Evolutionary conservation across 495 filamentous ascomycete genomes (phyloP), one percentile per base, ranked within the genome.

Genomic region (Aspergillus campestris): DNA sequence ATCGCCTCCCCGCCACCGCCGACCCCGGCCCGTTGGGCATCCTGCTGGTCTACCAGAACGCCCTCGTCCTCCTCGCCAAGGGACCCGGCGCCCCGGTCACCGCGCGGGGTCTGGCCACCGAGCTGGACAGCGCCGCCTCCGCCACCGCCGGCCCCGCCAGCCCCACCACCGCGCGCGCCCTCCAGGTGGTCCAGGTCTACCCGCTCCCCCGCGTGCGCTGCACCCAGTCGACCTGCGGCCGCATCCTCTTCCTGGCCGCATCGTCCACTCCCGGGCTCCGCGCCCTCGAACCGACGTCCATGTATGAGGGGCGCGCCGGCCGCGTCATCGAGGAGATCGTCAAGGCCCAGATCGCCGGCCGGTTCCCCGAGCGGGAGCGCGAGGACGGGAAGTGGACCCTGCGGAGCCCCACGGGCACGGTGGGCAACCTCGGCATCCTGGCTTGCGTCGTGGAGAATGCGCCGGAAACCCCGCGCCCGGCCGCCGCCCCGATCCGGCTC

Each of bases 251-350:
- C 66, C 75, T 95, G 65, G 73, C 79, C 30, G 79, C 80, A 10
- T 65, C 73, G 1, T 71, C 70, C 8, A 78, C 77, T 35, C 80
- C 84, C 49, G 64, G 82, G 29, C 75, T 94, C 12, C 74, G 79
- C 41, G 69, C 69, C 1, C 49, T 73, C 44, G 63, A 67, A 44
- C 56, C 65, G n/a, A 55, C 61, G 35, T 84, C 83, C 15, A 71
- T 78, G 18, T 94, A 95, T 59, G 86, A 95, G 58, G 84, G 83
- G 8, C 91, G 77, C 50, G 86, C 85, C 6, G 66, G 69, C 37
- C 83, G 84, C 34, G 80, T 87, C 55, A 80, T 80, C 7, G 92
- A 98, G 67, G 92, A 98, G 49, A 72, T 95, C 18, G 75, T 79
- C 15, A 91, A 87, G 62, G 91, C 91, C 8, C 80, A 81, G 47